Conservation (phyloP, 2,329 filamentous ascomycete genomes). For the Phoma sp. region DNA sequence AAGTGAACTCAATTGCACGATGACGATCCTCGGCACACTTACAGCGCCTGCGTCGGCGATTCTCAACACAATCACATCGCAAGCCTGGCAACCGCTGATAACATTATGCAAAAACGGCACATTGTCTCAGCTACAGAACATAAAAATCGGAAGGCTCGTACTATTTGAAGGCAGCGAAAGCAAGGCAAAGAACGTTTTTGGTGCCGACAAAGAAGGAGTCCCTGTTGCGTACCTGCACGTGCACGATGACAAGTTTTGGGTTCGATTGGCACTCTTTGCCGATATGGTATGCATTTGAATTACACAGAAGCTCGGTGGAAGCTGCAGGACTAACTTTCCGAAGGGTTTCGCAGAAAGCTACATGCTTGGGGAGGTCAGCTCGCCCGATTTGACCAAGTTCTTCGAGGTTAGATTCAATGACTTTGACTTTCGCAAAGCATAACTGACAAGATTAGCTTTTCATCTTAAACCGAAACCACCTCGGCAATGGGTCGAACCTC, state of each 20-base stretch:
- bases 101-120: slow-evolving; percentile 55
- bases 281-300: slow-evolving; percentile 64
- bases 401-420: slow-evolving; percentile 61
- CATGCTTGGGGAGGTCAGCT: slow-evolving; percentile 75
- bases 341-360: slow-evolving; percentile 74
- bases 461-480: slow-evolving; percentile 69
- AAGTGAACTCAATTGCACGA: slow-evolving; percentile 17
- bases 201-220: slow-evolving; percentile 47
- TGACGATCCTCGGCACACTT: slow-evolving; percentile 41
- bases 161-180: slow-evolving; percentile 54
- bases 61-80: slow-evolving; percentile 51
- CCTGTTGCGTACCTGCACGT: slow-evolving; percentile 65
- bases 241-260: slow-evolving; percentile 73
- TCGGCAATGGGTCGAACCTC: slow-evolving; percentile 70
- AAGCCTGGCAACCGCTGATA: slow-evolving; percentile 59
- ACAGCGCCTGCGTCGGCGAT: slow-evolving; percentile 13
- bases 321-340: neutral
- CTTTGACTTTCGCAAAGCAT: neutral
- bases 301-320: neutral
- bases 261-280: slow-evolving; percentile 71
- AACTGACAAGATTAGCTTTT: slow-evolving; percentile 63
- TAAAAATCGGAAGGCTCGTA: slow-evolving; percentile 56
- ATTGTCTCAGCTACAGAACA: slow-evolving; percentile 54
- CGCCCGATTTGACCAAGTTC: slow-evolving; percentile 70
- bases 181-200: slow-evolving; percentile 54